These are phyloP conservation scores for Rhizopogon vinicolor DNA, from an alignment of 768 basidiomycete genomes.

Conservation along the genomic window DNA sequence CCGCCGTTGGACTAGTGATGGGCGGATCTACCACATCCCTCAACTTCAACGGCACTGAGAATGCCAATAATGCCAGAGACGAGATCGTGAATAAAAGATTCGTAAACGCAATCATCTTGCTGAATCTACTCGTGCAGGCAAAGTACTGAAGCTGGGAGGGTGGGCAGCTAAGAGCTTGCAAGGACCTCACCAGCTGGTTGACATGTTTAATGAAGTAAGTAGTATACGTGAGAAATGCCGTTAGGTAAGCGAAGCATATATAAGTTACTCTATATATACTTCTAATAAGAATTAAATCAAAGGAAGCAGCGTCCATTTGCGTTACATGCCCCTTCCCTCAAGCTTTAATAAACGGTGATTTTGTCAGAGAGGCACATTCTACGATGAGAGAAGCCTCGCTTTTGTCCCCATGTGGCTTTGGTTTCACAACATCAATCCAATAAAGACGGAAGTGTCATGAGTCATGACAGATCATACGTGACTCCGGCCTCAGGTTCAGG, in stretches of 20 bases:
- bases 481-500: too few relatives aligned
- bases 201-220: background rate
- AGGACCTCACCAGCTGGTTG: background rate
- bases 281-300: too few relatives aligned
- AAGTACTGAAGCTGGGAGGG: background rate
- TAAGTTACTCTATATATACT: too few relatives aligned
- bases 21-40: conserved; percentile 48
- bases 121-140: background rate
- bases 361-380: too few relatives aligned
- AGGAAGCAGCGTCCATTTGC: too few relatives aligned
- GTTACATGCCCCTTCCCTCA: too few relatives aligned
- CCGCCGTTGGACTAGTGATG: conserved; percentile 37
- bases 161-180: background rate
- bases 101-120: conserved; percentile 11
- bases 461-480: too few relatives aligned
- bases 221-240: background rate
- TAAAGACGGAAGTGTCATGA: too few relatives aligned
- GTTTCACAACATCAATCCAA: too few relatives aligned
- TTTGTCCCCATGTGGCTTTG: too few relatives aligned
- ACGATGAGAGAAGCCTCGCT: too few relatives aligned
- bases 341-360: too few relatives aligned
- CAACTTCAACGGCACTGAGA: conserved; percentile 27
- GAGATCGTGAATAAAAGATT: conserved; percentile 18
- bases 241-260: background rate
- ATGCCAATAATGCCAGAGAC: conserved; percentile 13